Percentiles rank a stretch among this genome's conserved stretches.
phyloP scores from a whole-genome alignment of 2,329 filamentous ascomycete genomes.

The Cytospora paraplurivora region DNA sequence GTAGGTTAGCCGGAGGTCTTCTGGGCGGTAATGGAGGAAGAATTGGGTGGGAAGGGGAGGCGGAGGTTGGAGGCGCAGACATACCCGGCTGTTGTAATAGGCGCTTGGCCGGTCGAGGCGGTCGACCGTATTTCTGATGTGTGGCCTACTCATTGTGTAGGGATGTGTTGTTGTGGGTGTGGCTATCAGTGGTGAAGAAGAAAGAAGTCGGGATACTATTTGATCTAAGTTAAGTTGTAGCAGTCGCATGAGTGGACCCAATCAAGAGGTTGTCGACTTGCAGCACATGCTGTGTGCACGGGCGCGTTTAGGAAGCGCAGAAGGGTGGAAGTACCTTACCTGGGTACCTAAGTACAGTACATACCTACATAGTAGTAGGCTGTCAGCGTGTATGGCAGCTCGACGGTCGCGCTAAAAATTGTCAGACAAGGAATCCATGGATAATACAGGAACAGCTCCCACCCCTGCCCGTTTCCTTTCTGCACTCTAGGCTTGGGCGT shows the following conservation, averaged over 20 bases:
- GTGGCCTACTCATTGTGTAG: conserved; percentile 47
- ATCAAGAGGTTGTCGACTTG: neutral
- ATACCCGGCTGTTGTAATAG: conserved; percentile 83
- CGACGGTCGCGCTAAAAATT: conserved; percentile 29
- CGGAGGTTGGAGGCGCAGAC: conserved; percentile 32
- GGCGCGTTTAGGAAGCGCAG: conserved; percentile 15
- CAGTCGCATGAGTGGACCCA: conserved; percentile 23
- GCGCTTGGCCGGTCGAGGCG: conserved; percentile 92
- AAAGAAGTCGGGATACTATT: neutral
- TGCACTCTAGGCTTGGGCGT: conserved; percentile 7
- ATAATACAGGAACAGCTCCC: neutral
- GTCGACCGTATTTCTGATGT: conserved; percentile 74
- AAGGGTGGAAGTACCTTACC: neutral
- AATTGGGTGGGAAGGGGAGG: conserved; percentile 16
- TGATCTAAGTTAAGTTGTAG: conserved; percentile 18
- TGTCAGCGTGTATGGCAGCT: conserved; percentile 4
- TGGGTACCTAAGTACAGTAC: too few species aligned
- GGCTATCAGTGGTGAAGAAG: neutral
- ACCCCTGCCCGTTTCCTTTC: conserved; percentile 19
- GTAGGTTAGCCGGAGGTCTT: conserved; percentile 30
- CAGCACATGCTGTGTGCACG: neutral
- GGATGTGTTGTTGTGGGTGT: conserved; percentile 23
- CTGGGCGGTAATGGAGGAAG: neutral
- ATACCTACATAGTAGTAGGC: too few species aligned
- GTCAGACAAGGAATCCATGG: conserved; percentile 13